phyloP scores from a whole-genome alignment of 495 filamentous ascomycete genomes.

The Viridothelium virens region DNA sequence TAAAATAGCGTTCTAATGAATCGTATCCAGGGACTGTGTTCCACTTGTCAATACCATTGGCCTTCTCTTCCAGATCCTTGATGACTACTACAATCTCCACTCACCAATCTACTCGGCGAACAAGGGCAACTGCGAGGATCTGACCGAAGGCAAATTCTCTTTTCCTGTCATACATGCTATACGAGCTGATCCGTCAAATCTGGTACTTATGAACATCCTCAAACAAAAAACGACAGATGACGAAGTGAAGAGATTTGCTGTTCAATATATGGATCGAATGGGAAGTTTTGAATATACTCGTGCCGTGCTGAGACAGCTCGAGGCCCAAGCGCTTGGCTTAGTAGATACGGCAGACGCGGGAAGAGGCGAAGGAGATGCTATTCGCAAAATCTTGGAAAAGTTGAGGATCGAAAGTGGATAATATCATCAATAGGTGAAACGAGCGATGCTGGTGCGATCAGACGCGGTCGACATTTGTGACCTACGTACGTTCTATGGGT shows the following conservation, averaged over 20 bases:
- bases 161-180: constrained; percentile 96
- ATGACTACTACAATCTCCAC: constrained; percentile 89
- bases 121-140: constrained; percentile 85
- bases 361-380: constrained; percentile 36
- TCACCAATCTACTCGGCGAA: constrained; percentile 58
- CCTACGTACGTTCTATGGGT: not conserved
- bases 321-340: constrained; percentile 55
- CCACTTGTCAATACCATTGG: constrained; percentile 85
- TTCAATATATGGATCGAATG: constrained; percentile 83
- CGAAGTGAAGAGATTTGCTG: constrained; percentile 84
- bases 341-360: constrained; percentile 58
- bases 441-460: not conserved
- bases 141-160: constrained; percentile 97
- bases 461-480: not conserved
- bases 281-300: constrained; percentile 83
- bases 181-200: constrained; percentile 66
- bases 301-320: constrained; percentile 58
- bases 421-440: not conserved
- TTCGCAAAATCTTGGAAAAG: constrained; percentile 46
- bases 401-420: constrained; percentile 8
- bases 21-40: constrained; percentile 55
- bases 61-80: constrained; percentile 68
- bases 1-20: not conserved
- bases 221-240: constrained; percentile 80
- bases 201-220: constrained; percentile 82